Percentiles rank a stretch among this genome's conserved stretches.
Evolutionary conservation across 129 eudicot genomes (phyloP).

Genomic region (Saussurea involucrata): DNA sequence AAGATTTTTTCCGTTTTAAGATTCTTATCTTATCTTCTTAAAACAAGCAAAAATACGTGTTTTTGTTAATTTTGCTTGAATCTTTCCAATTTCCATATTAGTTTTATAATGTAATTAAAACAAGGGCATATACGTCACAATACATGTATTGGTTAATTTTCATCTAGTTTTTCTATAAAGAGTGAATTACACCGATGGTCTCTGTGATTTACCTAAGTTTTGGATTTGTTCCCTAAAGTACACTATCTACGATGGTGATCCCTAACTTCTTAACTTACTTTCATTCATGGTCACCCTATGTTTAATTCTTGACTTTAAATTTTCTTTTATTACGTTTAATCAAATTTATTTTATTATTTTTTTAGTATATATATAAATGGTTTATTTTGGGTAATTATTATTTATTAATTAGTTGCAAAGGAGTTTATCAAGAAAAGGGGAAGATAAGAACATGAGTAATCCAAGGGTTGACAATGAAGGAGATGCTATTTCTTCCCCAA

Average conservation of each 20-base stretch:
- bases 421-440: constrained; percentile 25
- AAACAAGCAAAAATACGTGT: too few species aligned
- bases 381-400: neutral
- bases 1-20: neutral
- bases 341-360: neutral
- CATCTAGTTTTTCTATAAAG: neutral
- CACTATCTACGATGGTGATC: too few species aligned
- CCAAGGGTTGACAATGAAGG: constrained; percentile 31
- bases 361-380: too few species aligned
- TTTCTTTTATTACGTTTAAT: neutral
- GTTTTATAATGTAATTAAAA: neutral
- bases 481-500: constrained; percentile 42
- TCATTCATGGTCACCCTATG: too few species aligned
- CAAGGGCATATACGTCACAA: neutral
- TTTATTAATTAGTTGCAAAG: constrained; percentile 16
- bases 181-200: too few species aligned
- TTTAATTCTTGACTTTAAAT: neutral
- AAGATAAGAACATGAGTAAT: constrained; percentile 31
- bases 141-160: neutral
- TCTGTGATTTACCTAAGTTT: too few species aligned
- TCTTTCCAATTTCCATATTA: neutral
- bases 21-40: neutral
- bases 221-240: too few species aligned
- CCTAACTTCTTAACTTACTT: too few species aligned
- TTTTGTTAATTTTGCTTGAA: too few species aligned